Percentiles rank a stretch among this genome's conserved stretches.
phyloP scores from a whole-genome alignment of 345 rosid genomes.

The Turritis glabra region DNA sequence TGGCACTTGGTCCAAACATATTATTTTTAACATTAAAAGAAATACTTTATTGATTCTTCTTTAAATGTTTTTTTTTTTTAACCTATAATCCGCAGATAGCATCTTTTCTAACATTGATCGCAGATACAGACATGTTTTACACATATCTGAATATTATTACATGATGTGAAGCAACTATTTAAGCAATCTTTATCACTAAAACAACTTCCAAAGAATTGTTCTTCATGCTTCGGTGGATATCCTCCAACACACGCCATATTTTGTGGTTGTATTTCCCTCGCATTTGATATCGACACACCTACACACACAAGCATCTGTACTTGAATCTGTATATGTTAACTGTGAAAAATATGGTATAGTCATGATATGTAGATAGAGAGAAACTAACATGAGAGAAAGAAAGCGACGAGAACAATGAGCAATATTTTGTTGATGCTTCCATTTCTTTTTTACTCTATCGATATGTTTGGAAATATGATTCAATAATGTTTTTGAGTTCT shows the following conservation, averaged over 20 bases:
- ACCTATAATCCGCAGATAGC: no score
- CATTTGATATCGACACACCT: background rate
- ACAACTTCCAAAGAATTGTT: slow-evolving; percentile 10
- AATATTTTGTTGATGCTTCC: no score
- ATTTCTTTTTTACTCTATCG: no score
- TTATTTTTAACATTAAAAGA: no score
- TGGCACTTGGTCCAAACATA: no score
- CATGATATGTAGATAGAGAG: background rate
- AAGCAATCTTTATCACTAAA: background rate
- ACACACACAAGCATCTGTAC: background rate
- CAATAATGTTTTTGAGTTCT: background rate
- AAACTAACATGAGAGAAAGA: background rate
- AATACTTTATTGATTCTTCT: no score
- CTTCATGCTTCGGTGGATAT: background rate
- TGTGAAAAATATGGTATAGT: no score
- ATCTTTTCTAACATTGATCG: no score
- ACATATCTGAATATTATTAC: no score
- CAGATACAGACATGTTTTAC: no score
- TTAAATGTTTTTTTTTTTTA: no score
- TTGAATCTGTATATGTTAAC: no score
- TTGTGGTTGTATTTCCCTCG: slow-evolving; percentile 1
- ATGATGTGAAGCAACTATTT: background rate
- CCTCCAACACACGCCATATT: background rate
- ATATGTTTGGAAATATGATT: background rate
- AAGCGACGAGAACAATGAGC: background rate